These are phyloP conservation scores for Ochetophila trinervis DNA, from an alignment of 306 rosid genomes.

Conservation along the genomic window DNA sequence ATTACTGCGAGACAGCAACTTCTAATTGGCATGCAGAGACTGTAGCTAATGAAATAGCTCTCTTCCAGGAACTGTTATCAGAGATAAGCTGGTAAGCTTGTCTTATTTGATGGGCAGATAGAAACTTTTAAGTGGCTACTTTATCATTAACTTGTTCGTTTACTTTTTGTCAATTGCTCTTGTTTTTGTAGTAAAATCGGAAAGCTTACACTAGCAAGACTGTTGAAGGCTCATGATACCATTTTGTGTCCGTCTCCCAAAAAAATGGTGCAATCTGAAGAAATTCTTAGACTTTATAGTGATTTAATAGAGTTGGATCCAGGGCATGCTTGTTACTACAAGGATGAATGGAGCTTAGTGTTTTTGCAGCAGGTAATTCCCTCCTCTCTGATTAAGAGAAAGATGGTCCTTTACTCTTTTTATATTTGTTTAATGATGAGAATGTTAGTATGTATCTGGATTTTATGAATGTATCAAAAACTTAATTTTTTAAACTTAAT, in stretches of 20 bases:
- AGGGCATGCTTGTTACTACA: slow-evolving; percentile 61
- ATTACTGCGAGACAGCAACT: slow-evolving; percentile 29
- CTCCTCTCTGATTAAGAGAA: slow-evolving; percentile 19
- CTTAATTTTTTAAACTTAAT: no score
- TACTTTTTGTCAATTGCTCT: slow-evolving; percentile 2
- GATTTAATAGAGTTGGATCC: slow-evolving; percentile 65
- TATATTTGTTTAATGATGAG: not conserved
- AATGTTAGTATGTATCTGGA: slow-evolving; percentile 9
- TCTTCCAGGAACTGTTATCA: slow-evolving; percentile 58
- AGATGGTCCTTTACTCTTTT: slow-evolving; percentile 7
- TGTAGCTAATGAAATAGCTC: slow-evolving; percentile 56
- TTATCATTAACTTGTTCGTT: slow-evolving; percentile 12
- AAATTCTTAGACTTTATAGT: slow-evolving; percentile 62
- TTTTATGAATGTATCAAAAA: not conserved
- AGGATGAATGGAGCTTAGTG: slow-evolving; percentile 45
- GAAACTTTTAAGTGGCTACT: slow-evolving; percentile 17
- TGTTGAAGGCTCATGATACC: slow-evolving; percentile 65
- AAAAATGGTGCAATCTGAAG: slow-evolving; percentile 44
- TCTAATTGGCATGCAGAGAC: slow-evolving; percentile 60
- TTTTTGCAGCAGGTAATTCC: slow-evolving; percentile 44
- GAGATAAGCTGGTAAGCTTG: slow-evolving; percentile 58
- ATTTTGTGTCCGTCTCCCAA: slow-evolving; percentile 41
- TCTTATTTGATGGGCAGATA: slow-evolving; percentile 5
- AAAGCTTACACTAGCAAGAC: slow-evolving; percentile 84
- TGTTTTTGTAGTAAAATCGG: slow-evolving; percentile 70